These are phyloP conservation scores for Sphaerulina musiva DNA, from an alignment of 2,329 filamentous ascomycete genomes.

Conservation along the genomic window DNA sequence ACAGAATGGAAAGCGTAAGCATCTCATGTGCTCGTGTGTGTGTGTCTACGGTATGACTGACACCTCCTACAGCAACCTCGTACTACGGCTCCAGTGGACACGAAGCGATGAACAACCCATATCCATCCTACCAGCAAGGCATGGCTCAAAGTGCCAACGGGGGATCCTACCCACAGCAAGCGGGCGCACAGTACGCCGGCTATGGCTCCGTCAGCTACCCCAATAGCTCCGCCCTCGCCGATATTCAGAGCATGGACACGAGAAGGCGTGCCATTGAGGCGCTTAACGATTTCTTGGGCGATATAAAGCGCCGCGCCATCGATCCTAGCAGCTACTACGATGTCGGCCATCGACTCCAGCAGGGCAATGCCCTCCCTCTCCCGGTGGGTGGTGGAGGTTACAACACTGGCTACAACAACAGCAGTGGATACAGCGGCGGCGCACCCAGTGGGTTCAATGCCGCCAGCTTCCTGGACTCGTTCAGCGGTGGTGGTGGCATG, in stretches of 20 bases:
- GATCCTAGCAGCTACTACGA: conserved; percentile 85
- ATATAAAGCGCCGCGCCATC: conserved; percentile 83
- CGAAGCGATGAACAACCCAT: conserved; percentile 30
- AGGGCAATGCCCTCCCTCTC: conserved; percentile 55
- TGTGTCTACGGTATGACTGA: neutral
- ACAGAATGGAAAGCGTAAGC: conserved; percentile 37
- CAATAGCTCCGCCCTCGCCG: conserved; percentile 32
- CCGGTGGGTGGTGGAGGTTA: conserved; percentile 34
- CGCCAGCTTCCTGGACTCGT: conserved; percentile 33
- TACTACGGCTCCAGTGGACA: conserved; percentile 31
- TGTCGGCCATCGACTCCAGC: conserved; percentile 73
- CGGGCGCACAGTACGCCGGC: conserved; percentile 32
- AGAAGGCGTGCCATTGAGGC: conserved; percentile 77
- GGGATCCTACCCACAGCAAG: conserved; percentile 24
- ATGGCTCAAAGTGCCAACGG: conserved; percentile 24
- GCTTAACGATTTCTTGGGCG: conserved; percentile 88
- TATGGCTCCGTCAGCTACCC: conserved; percentile 44
- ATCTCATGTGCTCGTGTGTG: conserved; percentile 2
- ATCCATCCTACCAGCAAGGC: conserved; percentile 29
- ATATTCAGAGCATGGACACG: conserved; percentile 52
- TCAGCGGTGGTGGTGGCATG: conserved; percentile 26
- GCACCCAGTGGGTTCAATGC: conserved; percentile 27
- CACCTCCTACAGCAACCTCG: conserved; percentile 20
- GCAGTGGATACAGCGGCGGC: conserved; percentile 21
- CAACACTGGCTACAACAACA: conserved; percentile 35